Evolutionary conservation across 2,329 filamentous ascomycete species (phyloP).

Genomic region (Ascochyta koolunga): DNA sequence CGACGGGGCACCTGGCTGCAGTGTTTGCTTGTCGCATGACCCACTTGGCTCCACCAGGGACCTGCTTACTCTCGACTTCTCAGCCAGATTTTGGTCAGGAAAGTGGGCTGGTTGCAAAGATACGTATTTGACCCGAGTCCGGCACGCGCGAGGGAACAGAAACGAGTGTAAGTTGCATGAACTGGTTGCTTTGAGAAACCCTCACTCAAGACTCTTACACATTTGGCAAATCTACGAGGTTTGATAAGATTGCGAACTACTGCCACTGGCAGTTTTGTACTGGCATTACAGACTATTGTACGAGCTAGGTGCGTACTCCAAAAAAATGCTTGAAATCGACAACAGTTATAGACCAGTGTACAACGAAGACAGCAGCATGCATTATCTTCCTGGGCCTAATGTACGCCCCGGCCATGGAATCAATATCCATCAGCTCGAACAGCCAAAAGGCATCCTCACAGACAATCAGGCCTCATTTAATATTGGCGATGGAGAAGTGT

Average conservation of each 20-base stretch:
- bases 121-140: background rate
- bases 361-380: too few species aligned
- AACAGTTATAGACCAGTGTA: too few species aligned
- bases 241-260: background rate
- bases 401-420: too few species aligned
- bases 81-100: background rate
- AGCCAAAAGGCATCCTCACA: too few species aligned
- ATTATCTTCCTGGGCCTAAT: too few species aligned
- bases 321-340: too few species aligned
- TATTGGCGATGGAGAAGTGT: too few species aligned
- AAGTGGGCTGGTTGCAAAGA: background rate
- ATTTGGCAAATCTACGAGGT: too few species aligned
- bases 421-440: too few species aligned
- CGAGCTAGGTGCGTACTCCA: too few species aligned
- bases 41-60: conserved; percentile 1
- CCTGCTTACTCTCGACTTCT: background rate
- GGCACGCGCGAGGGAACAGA: background rate
- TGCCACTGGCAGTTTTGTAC: background rate
- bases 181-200: background rate
- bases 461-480: too few species aligned
- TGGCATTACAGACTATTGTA: background rate
- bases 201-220: background rate
- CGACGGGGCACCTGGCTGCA: background rate
- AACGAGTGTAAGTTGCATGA: background rate
- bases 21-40: background rate